Percentiles rank a stretch among this genome's conserved stretches.
Conservation (phyloP, 768 basidiomycete species). For the Mycena olivaceomarginata region DNA sequence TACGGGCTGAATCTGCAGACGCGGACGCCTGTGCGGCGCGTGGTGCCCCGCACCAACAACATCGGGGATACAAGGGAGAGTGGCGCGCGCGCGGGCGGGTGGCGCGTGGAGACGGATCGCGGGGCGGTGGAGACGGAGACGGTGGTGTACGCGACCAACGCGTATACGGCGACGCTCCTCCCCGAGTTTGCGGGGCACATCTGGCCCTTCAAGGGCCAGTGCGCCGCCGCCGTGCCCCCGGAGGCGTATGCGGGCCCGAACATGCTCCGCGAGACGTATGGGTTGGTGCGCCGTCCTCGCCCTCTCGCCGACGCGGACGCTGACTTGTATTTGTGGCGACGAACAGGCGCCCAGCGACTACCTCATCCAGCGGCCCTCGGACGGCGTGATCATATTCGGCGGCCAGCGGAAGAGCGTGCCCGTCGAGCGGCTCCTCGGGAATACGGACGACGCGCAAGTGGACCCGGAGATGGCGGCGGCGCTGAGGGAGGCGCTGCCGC, state of each 20-base stretch:
- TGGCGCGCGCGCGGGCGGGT: constrained; percentile 33
- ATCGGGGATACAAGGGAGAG: too few relatives aligned
- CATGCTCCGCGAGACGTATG: constrained; percentile 46
- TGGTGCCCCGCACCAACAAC: not conserved
- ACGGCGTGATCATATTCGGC: constrained; percentile 50
- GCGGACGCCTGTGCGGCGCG: constrained; percentile 46
- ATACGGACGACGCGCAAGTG: constrained; percentile 46
- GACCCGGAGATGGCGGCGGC: constrained; percentile 48
- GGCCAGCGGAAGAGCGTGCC: constrained; percentile 44
- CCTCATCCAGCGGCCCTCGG: constrained; percentile 48
- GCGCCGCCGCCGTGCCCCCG: constrained; percentile 48
- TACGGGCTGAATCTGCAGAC: constrained; percentile 55
- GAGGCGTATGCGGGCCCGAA: constrained; percentile 44
- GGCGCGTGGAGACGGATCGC: constrained; percentile 55
- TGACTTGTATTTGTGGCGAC: not conserved
- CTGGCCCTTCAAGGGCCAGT: constrained; percentile 48
- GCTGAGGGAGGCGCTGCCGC: constrained; percentile 44
- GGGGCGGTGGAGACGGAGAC: constrained; percentile 56
- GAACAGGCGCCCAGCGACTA: constrained; percentile 43
- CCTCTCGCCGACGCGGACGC: not conserved
- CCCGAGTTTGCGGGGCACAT: constrained; percentile 48
- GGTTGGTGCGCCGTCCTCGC: constrained; percentile 6
- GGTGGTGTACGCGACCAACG: constrained; percentile 69
- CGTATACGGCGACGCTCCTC: constrained; percentile 64
- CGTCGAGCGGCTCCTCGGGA: constrained; percentile 40